Evolutionary conservation across 202 grass and related monocot species (phyloP).

Genomic region (Panicum virgatum): DNA sequence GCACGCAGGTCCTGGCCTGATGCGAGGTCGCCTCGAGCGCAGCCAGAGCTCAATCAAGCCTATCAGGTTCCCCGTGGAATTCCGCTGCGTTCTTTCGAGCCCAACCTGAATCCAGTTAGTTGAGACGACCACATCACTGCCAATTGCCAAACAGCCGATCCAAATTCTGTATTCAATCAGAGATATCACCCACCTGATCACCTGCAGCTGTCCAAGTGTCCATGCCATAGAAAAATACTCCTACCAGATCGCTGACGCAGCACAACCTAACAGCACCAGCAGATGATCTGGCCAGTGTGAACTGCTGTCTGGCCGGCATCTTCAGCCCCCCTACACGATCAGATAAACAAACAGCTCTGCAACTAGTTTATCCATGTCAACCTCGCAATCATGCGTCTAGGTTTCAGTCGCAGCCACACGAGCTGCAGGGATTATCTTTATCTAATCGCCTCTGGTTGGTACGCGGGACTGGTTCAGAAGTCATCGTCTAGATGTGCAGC

Average conservation of each 20-base stretch:
- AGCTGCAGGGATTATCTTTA: not conserved
- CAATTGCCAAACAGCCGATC: too few species aligned
- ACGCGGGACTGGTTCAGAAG: constrained; percentile 24
- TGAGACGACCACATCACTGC: constrained; percentile 25
- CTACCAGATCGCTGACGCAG: not conserved
- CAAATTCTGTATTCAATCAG: not conserved
- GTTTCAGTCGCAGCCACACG: constrained; percentile 7
- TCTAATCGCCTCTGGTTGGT: not conserved
- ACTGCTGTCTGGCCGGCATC: constrained; percentile 23
- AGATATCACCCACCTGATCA: not conserved
- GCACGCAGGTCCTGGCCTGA: not conserved
- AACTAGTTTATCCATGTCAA: constrained; percentile 38
- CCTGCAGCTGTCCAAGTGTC: not conserved
- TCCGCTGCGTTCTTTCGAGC: not conserved
- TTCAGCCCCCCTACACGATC: not conserved
- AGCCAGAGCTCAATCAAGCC: not conserved
- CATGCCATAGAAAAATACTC: not conserved
- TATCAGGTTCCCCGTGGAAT: not conserved
- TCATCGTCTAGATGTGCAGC: not conserved
- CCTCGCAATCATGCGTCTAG: not conserved
- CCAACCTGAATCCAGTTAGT: constrained; percentile 17
- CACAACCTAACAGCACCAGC: not conserved
- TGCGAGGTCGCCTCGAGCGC: not conserved
- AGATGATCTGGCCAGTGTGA: not conserved
- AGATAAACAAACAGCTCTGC: not conserved